Conservation (phyloP, 2,329 filamentous ascomycete genomes). For the Alternaria sp. region DNA sequence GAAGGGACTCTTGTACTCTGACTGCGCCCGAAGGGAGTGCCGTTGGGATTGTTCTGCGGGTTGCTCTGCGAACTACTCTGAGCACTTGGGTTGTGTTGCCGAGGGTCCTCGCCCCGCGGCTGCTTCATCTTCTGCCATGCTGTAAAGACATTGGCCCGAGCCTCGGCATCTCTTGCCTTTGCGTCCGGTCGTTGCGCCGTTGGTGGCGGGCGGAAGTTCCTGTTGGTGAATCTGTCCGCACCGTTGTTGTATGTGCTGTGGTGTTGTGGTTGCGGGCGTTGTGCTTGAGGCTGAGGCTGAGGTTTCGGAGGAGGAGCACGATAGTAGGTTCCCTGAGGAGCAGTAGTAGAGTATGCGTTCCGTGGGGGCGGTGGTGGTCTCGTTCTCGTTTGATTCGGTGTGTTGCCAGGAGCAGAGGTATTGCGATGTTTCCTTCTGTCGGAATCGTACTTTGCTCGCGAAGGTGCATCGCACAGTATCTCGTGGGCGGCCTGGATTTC, state of each 20-base stretch:
- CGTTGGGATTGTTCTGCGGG: conserved; percentile 43
- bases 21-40: conserved; percentile 50
- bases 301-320: conserved; percentile 41
- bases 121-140: conserved; percentile 61
- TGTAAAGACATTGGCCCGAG: conserved; percentile 55
- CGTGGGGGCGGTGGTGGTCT: conserved; percentile 56
- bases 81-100: conserved; percentile 28
- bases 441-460: conserved; percentile 69
- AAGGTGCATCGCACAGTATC: conserved; percentile 68
- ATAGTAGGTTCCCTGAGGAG: conserved; percentile 45
- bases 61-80: conserved; percentile 13
- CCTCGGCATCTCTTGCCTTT: conserved; percentile 49
- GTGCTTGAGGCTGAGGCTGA: conserved; percentile 29
- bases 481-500: conserved; percentile 87
- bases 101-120: conserved; percentile 40
- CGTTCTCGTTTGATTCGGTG: conserved; percentile 51
- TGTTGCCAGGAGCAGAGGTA: conserved; percentile 44
- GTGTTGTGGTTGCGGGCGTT: conserved; percentile 39
- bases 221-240: conserved; percentile 54
- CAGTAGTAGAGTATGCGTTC: conserved; percentile 52
- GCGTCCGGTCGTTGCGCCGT: conserved; percentile 43
- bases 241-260: conserved; percentile 47
- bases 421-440: conserved; percentile 60
- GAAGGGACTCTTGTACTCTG: conserved; percentile 56
- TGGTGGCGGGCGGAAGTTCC: conserved; percentile 52